Conservation (phyloP, 306 rosid species). For the Biancaea sappan region DNA sequence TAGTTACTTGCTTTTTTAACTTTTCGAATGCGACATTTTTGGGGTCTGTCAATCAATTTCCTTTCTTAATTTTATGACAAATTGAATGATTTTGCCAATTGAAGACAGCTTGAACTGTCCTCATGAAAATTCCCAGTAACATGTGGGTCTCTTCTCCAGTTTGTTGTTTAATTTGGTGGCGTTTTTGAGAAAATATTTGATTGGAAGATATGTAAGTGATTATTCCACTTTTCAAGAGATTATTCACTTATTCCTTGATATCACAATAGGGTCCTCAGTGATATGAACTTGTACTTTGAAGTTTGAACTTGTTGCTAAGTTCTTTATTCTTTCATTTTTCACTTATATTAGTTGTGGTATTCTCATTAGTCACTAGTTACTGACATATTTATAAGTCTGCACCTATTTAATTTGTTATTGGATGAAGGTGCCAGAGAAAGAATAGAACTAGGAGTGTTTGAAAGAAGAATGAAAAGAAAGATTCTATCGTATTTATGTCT, state of each 20-base stretch:
- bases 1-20: not conserved
- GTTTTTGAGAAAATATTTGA: not conserved
- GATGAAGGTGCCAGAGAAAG: not conserved
- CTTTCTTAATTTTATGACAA: not conserved
- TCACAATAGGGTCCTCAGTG: not conserved
- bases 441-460: too few relatives aligned
- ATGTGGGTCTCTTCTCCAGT: not conserved
- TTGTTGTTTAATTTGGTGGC: not conserved
- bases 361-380: not conserved
- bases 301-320: not conserved
- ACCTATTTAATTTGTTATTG: not conserved
- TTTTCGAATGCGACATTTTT: not conserved
- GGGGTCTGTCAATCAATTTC: not conserved
- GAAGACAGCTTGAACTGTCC: conserved; percentile 13
- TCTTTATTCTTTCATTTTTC: not conserved
- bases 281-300: conserved; percentile 2
- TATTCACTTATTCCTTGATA: conserved; percentile 2
- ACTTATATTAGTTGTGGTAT: not conserved
- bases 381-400: not conserved
- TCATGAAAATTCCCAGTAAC: not conserved
- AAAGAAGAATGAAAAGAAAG: too few relatives aligned
- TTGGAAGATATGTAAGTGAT: not conserved
- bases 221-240: conserved; percentile 1
- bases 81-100: not conserved
- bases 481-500: too few relatives aligned